These are phyloP conservation scores for Sphaceloma murrayae DNA, from an alignment of 2,329 filamentous ascomycete genomes.

Conservation along the genomic window DNA sequence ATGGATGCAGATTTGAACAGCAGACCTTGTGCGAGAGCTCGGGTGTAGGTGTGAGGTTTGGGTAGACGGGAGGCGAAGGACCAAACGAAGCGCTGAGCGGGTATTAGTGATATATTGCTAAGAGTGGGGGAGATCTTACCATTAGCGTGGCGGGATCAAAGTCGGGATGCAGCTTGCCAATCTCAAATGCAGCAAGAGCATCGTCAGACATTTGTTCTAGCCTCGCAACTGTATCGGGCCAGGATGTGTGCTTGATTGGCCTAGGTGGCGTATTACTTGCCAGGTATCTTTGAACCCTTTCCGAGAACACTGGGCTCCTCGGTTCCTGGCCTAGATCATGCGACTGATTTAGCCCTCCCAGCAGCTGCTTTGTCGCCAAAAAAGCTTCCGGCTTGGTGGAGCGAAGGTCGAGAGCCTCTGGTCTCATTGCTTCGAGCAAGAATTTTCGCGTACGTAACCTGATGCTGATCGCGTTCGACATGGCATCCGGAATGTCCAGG, in stretches of 20 bases:
- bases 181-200: constrained; percentile 46
- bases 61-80: constrained; percentile 70
- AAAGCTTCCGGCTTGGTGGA: constrained; percentile 16
- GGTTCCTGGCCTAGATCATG: constrained; percentile 51
- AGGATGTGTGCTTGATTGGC: constrained; percentile 70
- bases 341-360: constrained; percentile 8
- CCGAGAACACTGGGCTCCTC: constrained; percentile 66
- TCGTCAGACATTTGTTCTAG: constrained; percentile 64
- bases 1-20: constrained; percentile 64
- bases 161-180: constrained; percentile 6
- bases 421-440: constrained; percentile 16
- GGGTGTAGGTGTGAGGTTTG: constrained; percentile 72
- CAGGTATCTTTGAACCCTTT: constrained; percentile 80
- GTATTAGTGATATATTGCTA: constrained; percentile 21
- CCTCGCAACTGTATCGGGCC: constrained; percentile 60
- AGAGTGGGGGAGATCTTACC: constrained; percentile 8
- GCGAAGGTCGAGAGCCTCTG: not conserved
- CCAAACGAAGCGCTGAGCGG: constrained; percentile 57
- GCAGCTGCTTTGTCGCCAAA: constrained; percentile 24
- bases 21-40: constrained; percentile 44
- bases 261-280: constrained; percentile 90
- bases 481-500: constrained; percentile 17
- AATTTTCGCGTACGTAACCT: constrained; percentile 57
- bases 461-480: constrained; percentile 22
- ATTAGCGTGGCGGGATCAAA: constrained; percentile 16